phyloP scores from a whole-genome alignment of 2,329 filamentous ascomycete genomes.

The Metarhizium anisopliae region DNA sequence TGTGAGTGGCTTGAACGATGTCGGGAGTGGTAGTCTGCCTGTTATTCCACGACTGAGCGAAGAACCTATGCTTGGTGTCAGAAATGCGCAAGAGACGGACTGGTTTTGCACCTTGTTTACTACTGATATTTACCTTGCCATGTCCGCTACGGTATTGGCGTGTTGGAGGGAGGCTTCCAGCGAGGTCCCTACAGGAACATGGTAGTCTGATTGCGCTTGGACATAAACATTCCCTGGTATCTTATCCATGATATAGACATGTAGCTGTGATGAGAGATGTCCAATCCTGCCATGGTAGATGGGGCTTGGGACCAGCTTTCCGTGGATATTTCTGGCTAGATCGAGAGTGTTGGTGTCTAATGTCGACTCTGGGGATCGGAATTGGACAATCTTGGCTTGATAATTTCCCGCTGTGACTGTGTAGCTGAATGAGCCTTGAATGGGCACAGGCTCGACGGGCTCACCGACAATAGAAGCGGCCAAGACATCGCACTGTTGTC shows the following conservation, averaged over 20 bases:
- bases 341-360: conserved; percentile 4
- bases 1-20: no score
- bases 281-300: conserved; percentile 10
- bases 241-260: conserved; percentile 11
- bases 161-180: no score
- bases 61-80: no score
- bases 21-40: no score
- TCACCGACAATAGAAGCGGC: no score
- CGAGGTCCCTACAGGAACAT: background rate
- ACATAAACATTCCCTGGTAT: conserved; percentile 9
- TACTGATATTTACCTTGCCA: background rate
- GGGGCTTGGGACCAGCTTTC: conserved; percentile 5
- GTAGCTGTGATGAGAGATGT: background rate
- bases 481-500: no score
- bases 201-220: background rate
- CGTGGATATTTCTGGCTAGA: conserved; percentile 2
- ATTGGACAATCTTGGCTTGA: conserved; percentile 10
- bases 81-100: no score
- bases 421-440: conserved; percentile 12
- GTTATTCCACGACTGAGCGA: background rate
- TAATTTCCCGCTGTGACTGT: conserved; percentile 3
- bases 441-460: background rate
- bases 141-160: conserved; percentile 4
- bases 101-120: no score
- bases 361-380: conserved; percentile 5